Base-by-base conservation (phyloP, 1,139 yeast species). In the Candida sojae region DNA sequence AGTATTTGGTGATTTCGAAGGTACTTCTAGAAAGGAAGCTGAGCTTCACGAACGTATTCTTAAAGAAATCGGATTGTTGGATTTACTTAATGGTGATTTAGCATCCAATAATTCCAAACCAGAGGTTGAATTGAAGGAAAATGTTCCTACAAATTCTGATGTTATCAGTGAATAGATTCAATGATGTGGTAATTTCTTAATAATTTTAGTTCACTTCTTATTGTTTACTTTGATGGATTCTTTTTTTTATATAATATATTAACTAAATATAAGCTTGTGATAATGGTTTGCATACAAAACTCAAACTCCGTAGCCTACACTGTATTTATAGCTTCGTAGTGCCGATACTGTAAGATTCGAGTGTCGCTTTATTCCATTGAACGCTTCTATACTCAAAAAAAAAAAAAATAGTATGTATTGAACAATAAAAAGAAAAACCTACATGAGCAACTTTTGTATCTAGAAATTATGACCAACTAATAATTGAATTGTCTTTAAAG, bases 401-500 rank as follows among this genome's bases (percentile, higher is more conserved):
- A 17, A 17, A 17, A 17, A 17, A 17, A 17, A 17, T 17, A 17
- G 21, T 17, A 17, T 32, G 29, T 26, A 6, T 26, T 26, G 2
- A 26, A 6, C 29, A 26, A 26, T 6, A 26, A 26, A 32, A 32
- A 32, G 13, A 32, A 32, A 13, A 29, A 26, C 41, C 32, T 26
- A 26, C 40, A 3, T 38, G 11, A 38, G 6, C 10, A 38, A 38
- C 41, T 26, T 38, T 29, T 39, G 11, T 7, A 23, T 25, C 49
- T 59, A 70, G 52, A 61, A 68, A 46, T 56, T 62, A 49, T 89
- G 92, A 6, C 97, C 90, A 50, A 93, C 96, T 61, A 93, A 82
- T 51, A 86, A 81, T 73, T 95, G 99, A 23, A 97, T 89, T 1
- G 98, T 91, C 66, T 88, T 89, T 62, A 93, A 80, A 1, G 99